Conservation (phyloP, 371 early-diverging fungal genomes). For the Coelomomyces lativittatus region DNA sequence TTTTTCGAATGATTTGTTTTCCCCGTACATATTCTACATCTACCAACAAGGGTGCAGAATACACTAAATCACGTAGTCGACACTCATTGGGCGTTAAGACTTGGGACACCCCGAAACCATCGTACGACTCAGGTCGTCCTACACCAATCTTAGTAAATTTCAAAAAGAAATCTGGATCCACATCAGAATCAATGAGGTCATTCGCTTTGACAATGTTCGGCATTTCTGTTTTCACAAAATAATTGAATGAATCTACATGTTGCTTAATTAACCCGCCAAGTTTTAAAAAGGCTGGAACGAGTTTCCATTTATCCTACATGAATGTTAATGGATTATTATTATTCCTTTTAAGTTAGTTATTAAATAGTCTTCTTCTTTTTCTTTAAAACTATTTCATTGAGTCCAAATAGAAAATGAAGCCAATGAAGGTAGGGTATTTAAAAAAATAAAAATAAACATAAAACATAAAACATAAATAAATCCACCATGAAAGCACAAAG, state of each 20-base stretch:
- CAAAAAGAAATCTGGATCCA: slow-evolving; percentile 92
- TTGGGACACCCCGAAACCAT: slow-evolving; percentile 9
- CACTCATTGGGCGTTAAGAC: slow-evolving; percentile 93
- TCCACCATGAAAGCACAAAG: background rate
- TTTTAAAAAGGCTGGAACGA: slow-evolving; percentile 91
- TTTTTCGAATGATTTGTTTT: slow-evolving; percentile 63
- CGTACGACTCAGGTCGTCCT: slow-evolving; percentile 53
- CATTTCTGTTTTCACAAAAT: slow-evolving; percentile 91
- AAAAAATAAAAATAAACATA: background rate
- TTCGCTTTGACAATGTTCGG: slow-evolving; percentile 90
- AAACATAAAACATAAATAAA: background rate
- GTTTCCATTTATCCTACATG: slow-evolving; percentile 83
- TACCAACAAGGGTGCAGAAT: slow-evolving; percentile 87
- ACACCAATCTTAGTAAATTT: slow-evolving; percentile 84
- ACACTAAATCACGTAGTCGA: slow-evolving; percentile 94
- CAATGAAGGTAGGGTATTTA: background rate
- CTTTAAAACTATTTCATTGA: background rate
- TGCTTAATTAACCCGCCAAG: slow-evolving; percentile 98
- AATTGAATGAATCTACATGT: slow-evolving; percentile 99
- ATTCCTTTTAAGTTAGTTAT: background rate
- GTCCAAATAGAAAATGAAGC: background rate
- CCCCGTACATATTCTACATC: slow-evolving; percentile 94
- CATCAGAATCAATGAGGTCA: slow-evolving; percentile 87
- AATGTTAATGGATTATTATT: background rate
- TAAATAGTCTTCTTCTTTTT: too few relatives aligned